Evolutionary conservation across 2,329 filamentous ascomycete species (phyloP).

Genomic region (Graphilbum ipis-grandicollis): DNA sequence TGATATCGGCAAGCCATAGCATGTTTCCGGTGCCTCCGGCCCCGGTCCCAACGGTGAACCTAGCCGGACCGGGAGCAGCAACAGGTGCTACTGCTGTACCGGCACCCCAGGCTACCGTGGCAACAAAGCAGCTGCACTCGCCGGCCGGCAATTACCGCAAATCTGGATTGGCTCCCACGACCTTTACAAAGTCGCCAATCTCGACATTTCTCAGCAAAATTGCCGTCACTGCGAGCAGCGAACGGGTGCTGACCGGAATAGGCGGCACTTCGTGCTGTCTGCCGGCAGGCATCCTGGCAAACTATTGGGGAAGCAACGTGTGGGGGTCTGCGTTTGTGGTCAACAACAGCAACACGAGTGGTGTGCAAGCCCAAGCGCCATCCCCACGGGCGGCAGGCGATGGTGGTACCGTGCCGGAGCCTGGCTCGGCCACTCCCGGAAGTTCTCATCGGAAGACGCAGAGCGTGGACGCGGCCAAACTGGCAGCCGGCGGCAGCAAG

Average conservation of each 20-base stretch:
- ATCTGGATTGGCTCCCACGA: constrained; percentile 51
- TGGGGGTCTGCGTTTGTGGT: constrained; percentile 32
- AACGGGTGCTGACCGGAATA: constrained; percentile 41
- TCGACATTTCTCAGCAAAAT: constrained; percentile 74
- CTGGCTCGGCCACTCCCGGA: constrained; percentile 3
- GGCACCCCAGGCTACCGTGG: no score
- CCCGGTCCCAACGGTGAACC: constrained; percentile 5
- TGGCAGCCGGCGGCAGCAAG: constrained; percentile 12
- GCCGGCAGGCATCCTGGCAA: constrained; percentile 76
- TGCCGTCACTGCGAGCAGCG: constrained; percentile 65
- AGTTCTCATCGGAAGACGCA: constrained; percentile 23
- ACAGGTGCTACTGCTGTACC: neutral
- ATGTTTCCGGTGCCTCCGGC: constrained; percentile 46
- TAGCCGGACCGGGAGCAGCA: neutral
- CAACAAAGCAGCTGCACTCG: no score
- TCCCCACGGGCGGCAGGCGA: neutral
- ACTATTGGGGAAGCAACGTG: constrained; percentile 80
- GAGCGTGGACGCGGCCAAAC: constrained; percentile 22
- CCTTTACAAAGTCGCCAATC: constrained; percentile 66
- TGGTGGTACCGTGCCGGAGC: constrained; percentile 5
- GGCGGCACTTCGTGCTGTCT: constrained; percentile 52
- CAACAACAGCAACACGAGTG: neutral
- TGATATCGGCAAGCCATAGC: constrained; percentile 73
- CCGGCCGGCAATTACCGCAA: constrained; percentile 28
- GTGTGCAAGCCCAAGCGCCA: neutral